phyloP scores from a whole-genome alignment of 2,329 filamentous ascomycete genomes.

The Bipolaris oryzae region DNA sequence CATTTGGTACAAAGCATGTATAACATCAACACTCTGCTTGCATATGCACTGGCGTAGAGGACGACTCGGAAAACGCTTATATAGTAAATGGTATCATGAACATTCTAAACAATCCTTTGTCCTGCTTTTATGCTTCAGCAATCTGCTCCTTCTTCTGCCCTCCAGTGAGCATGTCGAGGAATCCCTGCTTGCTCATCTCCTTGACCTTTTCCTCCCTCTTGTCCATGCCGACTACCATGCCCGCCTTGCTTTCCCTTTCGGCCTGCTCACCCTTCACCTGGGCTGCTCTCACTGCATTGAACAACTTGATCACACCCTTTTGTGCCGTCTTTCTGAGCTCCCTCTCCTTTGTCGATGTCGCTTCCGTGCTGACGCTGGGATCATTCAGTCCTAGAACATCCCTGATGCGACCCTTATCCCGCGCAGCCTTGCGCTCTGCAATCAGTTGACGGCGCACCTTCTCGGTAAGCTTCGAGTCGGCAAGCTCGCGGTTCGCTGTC shows the following conservation, averaged over 20 bases:
- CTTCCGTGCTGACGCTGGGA: conserved; percentile 55
- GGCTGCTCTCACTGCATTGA: conserved; percentile 91
- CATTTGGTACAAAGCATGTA: conserved; percentile 16
- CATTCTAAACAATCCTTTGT: neutral
- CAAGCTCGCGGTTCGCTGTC: conserved; percentile 72
- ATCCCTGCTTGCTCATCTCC: conserved; percentile 97
- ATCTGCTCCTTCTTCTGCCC: conserved; percentile 53
- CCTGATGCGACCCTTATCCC: conserved; percentile 86
- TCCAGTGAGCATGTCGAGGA: conserved; percentile 82
- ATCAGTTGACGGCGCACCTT: conserved; percentile 81
- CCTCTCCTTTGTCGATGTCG: conserved; percentile 73
- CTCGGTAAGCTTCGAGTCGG: conserved; percentile 78
- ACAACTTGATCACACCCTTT: conserved; percentile 91
- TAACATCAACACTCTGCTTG: conserved; percentile 24
- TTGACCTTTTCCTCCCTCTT: conserved; percentile 86
- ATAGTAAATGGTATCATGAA: conserved; percentile 24
- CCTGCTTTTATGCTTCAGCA: conserved; percentile 13
- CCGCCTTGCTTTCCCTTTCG: conserved; percentile 69
- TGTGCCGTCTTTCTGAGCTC: conserved; percentile 85
- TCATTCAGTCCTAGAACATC: conserved; percentile 76
- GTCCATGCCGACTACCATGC: conserved; percentile 77
- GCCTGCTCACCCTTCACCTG: conserved; percentile 87
- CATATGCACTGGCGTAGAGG: conserved; percentile 16
- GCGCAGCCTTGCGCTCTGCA: conserved; percentile 76
- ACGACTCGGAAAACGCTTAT: conserved; percentile 11